Evolutionary conservation across 495 filamentous ascomycete genomes (phyloP).

Genomic region (Choiromyces venosus): DNA sequence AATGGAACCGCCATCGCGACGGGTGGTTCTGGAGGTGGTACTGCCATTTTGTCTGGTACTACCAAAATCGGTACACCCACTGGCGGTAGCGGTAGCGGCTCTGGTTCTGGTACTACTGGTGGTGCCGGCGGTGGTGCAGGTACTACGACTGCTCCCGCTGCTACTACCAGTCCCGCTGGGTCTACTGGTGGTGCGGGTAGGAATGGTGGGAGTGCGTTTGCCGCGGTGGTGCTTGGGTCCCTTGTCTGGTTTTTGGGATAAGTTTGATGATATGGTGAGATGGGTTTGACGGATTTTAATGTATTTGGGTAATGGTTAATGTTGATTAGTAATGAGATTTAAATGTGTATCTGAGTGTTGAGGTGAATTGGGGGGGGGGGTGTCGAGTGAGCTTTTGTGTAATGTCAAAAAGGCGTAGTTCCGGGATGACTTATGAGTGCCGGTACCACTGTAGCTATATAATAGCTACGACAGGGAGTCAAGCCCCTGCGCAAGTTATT

Average conservation of each 20-base stretch:
- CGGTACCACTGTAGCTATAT: too few relatives aligned
- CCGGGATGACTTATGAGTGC: too few relatives aligned
- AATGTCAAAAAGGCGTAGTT: background rate
- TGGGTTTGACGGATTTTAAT: background rate
- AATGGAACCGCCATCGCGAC: background rate
- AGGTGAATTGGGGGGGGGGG: background rate
- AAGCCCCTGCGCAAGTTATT: too few relatives aligned
- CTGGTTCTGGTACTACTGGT: background rate
- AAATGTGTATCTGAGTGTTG: background rate
- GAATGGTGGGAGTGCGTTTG: background rate
- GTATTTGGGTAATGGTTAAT: constrained; percentile 1
- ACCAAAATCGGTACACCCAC: background rate
- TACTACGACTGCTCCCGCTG: background rate
- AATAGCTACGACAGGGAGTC: too few relatives aligned
- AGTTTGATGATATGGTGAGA: background rate
- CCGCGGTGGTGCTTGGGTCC: background rate
- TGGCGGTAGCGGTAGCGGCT: background rate
- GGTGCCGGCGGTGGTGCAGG: background rate
- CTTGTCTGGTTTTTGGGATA: background rate
- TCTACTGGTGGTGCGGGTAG: background rate
- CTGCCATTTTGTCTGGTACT: too few relatives aligned
- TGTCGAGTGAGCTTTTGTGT: background rate
- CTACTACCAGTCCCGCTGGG: background rate
- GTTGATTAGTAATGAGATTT: background rate
- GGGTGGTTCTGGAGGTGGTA: background rate